Evolutionary conservation across 306 rosid genomes (phyloP).

Genomic region (Pyrus betulifolia): DNA sequence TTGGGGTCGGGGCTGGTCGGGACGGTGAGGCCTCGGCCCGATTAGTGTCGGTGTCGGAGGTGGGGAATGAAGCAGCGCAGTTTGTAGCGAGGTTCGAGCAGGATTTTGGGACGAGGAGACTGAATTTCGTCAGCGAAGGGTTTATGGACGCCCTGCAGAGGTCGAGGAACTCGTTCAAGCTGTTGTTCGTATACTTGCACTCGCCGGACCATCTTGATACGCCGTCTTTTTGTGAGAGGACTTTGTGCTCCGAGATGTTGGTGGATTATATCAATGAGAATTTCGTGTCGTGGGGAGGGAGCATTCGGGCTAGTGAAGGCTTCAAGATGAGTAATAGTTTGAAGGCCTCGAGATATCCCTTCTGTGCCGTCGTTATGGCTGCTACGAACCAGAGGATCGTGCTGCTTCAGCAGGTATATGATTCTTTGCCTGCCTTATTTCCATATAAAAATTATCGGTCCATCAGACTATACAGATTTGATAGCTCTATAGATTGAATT

Average conservation of each 20-base stretch:
- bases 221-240: constrained; percentile 67
- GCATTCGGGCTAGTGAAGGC: constrained; percentile 83
- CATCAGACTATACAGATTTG: neutral
- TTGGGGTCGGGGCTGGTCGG: constrained; percentile 50
- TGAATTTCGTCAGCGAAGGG: constrained; percentile 74
- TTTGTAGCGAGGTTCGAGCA: constrained; percentile 68
- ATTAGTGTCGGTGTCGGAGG: constrained; percentile 55
- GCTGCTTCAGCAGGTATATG: constrained; percentile 75
- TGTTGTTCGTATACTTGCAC: constrained; percentile 81
- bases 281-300: constrained; percentile 94
- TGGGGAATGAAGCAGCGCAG: constrained; percentile 56
- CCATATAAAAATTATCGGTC: neutral
- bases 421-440: neutral
- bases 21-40: constrained; percentile 36
- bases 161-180: constrained; percentile 64
- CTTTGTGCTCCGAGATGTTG: constrained; percentile 59
- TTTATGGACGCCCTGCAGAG: constrained; percentile 89
- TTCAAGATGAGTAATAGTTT: constrained; percentile 96
- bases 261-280: constrained; percentile 71
- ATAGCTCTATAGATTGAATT: neutral
- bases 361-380: constrained; percentile 91
- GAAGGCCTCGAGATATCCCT: constrained; percentile 88
- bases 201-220: constrained; percentile 96
- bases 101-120: constrained; percentile 51
- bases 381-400: constrained; percentile 93